phyloP scores from a whole-genome alignment of 1,284 basidiomycete genomes.

The Fomitopsis schrenkii region DNA sequence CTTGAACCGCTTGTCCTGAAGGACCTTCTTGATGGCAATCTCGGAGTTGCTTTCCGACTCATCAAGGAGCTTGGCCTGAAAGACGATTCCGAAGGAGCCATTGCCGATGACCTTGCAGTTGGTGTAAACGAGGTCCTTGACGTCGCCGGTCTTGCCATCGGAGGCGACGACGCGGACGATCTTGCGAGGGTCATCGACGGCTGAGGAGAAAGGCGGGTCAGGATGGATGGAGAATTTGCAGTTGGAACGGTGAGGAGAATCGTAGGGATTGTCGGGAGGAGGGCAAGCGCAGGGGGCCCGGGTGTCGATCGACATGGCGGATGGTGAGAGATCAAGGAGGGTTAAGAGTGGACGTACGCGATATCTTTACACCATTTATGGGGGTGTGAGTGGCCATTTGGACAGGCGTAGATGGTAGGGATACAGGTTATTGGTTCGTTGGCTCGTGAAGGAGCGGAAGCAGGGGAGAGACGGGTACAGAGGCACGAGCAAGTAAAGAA shows the following conservation, averaged over 20 bases:
- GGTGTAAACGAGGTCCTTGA: constrained; percentile 89
- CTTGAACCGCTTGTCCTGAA: constrained; percentile 99
- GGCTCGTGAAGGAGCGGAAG: constrained; percentile 12
- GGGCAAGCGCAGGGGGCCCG: neutral
- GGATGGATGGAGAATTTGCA: constrained; percentile 19
- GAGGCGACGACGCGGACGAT: constrained; percentile 93
- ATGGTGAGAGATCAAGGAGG: constrained; percentile 27
- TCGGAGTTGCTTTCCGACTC: constrained; percentile 69
- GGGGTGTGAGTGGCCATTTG: constrained; percentile 74
- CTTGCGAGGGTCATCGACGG: constrained; percentile 92
- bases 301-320: constrained; percentile 4
- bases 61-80: constrained; percentile 76
- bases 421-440: constrained; percentile 22
- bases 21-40: constrained; percentile 99
- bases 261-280: neutral
- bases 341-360: constrained; percentile 56
- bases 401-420: constrained; percentile 19
- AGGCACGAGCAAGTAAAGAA: constrained; percentile 4
- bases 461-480: constrained; percentile 5
- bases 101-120: constrained; percentile 99
- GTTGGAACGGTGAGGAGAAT: constrained; percentile 5
- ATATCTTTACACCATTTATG: constrained; percentile 89
- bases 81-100: constrained; percentile 98
- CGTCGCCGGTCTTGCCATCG: constrained; percentile 90
- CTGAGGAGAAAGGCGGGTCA: constrained; percentile 34